phyloP scores from a whole-genome alignment of 345 rosid species.

The Populus deltoides region DNA sequence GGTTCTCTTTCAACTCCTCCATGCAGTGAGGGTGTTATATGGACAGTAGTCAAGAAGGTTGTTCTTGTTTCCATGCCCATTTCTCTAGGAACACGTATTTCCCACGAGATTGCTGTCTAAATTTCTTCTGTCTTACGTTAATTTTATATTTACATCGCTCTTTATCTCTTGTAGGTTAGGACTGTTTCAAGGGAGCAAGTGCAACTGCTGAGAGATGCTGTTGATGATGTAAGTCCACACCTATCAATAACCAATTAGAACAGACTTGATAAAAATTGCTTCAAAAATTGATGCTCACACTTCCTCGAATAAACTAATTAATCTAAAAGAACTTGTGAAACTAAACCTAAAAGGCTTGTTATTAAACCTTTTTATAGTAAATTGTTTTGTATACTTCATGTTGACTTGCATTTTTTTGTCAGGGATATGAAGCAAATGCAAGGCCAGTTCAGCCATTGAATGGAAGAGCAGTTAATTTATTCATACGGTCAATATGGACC shows the following conservation, averaged over 20 bases:
- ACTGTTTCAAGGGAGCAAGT: constrained; percentile 60
- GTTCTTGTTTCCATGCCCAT: neutral
- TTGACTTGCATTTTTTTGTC: neutral
- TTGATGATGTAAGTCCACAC: constrained; percentile 48
- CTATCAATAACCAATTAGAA: neutral
- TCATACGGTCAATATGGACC: constrained; percentile 7
- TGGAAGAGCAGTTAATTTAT: constrained; percentile 36
- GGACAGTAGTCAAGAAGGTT: constrained; percentile 58
- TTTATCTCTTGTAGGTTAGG: constrained; percentile 35
- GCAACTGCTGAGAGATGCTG: constrained; percentile 37
- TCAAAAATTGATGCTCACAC: too few relatives aligned
- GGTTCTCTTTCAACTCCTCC: constrained; percentile 73
- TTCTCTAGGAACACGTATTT: too few relatives aligned
- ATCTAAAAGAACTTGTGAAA: neutral
- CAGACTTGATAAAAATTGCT: too few relatives aligned
- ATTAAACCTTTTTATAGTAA: too few relatives aligned
- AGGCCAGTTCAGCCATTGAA: constrained; percentile 49
- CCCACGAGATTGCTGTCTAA: too few relatives aligned
- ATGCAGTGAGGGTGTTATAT: constrained; percentile 65
- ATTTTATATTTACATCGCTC: too few relatives aligned
- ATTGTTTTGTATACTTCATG: neutral
- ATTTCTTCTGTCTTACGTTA: too few relatives aligned
- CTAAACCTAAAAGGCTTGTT: too few relatives aligned
- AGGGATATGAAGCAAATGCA: constrained; percentile 58
- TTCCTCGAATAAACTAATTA: neutral